Base-by-base conservation (phyloP, 1,139 yeast species). In the Candida anutae region DNA sequence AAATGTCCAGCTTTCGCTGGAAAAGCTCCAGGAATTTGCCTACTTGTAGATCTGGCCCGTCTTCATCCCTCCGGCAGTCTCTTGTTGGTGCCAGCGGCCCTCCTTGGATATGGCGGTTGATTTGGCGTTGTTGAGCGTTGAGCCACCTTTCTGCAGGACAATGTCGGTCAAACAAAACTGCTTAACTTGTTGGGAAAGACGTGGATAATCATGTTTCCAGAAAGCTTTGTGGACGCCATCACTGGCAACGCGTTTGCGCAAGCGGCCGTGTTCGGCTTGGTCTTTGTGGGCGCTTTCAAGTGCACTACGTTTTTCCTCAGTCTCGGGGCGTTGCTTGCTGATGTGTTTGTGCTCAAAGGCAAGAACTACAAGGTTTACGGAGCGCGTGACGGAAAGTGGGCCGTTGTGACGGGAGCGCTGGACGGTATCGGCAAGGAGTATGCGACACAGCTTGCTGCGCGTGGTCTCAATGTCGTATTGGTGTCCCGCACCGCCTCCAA, bases 381-480 rank as follows among this genome's bases (percentile, higher is more conserved):
- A n/a, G 60, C 64, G 24, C 66, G 44, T 34, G 59, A 58, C 27
- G 77, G 73, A 17, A 60, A 69, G 31, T 85, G 95, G 94, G 96
- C 96, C 5, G 81, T 90, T 19, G 71, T 90, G 15, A 90, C 98
- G 5, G 99, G 99, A 34, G 94, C 97, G 5, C 84, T 96, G 27
- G 98, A 90, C 53, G 98, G 99, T 23, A 81, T 90, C 47, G 99
- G 99, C 34, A 85, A 87, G 49, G 95, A 90, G 52, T 90, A 73
- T 48, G 79, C 95, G 1, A 50, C 60, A 19, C 97, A 90, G 59
- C 69, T 90, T 57, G 98, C 98, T 13, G 56, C 70, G 32, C 76
- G 71, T 41, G 95, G 95, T 1, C 79, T 88, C 53, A 88, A 87
- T 44, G 55, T 90, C 27, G 77, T 83, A 5, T 65, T 93, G 41